Evolutionary conservation across 2,329 filamentous ascomycete species (phyloP), one percentile per base, ranked within the genome.

Genomic region (Diaporthe australafricana): DNA sequence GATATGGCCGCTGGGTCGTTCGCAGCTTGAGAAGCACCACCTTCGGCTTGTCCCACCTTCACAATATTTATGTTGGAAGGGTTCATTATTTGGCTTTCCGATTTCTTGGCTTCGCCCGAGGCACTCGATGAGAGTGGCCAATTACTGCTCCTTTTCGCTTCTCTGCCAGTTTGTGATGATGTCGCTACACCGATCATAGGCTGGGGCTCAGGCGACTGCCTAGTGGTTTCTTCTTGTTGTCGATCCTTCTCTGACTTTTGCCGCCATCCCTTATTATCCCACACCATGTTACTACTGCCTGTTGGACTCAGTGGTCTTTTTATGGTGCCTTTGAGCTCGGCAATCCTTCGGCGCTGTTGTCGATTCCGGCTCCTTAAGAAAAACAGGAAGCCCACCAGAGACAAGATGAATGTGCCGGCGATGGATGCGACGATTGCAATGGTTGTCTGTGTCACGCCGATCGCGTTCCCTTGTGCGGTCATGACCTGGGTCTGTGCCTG

Each of bases 381-480:
- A 9, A 50, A 63, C 11, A 70, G 48, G 40, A 70, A 70, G 9
- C 55, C 68, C 45, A 70, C 7, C 8, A 70, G 45, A 17, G 38
- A 42, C 16, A 70, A 30, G 16, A 63, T 40, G 17, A 70, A 65
- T 20, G 68, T 70, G 20, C 68, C 56, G 6, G 60, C 60, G 27
- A 70, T 63, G 30, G 68, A 63, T 17, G 60, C 68, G n/a, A 65
- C 35, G 12, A 70, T 50, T 12, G 68, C 68, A 27, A 63, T 55
- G 14, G 56, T 40, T 25, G 60, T 42, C 25, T 63, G 55, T 22
- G 56, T 45, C 35, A 60, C 56, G 17, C 38, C 22, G 30, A 63
- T 17, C 9, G 47, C 48, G 11, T 53, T 50, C 3, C 35, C 47
- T 38, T 50, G 47, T 25, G 55, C 25, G 20, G 55, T 52, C 45